phyloP scores from a whole-genome alignment of 1,284 basidiomycete species.

The Vanrija sp. region DNA sequence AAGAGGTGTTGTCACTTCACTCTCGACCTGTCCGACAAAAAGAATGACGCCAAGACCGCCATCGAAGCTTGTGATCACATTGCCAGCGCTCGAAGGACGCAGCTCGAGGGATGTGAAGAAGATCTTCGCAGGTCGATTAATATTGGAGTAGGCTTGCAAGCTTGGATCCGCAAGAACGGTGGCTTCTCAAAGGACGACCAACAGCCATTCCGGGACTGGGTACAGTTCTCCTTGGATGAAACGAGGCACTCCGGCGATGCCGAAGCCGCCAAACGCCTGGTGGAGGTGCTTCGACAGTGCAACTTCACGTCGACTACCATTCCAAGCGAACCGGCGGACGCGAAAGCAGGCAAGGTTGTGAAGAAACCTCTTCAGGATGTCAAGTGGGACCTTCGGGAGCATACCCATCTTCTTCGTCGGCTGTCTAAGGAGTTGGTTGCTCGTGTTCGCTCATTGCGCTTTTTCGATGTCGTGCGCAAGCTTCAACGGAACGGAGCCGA shows the following conservation, averaged over 20 bases:
- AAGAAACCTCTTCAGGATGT: slow-evolving; percentile 51
- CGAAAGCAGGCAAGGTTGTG: slow-evolving; percentile 25
- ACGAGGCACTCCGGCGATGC: slow-evolving; percentile 58
- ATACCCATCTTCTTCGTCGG: slow-evolving; percentile 76
- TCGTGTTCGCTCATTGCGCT: slow-evolving; percentile 79
- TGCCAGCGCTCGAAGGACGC: slow-evolving; percentile 70
- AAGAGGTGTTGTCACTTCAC: slow-evolving; percentile 89
- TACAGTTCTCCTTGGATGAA: slow-evolving; percentile 39
- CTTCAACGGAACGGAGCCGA: slow-evolving; percentile 68
- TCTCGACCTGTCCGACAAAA: slow-evolving; percentile 62
- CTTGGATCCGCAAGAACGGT: slow-evolving; percentile 30
- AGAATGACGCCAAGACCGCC: slow-evolving; percentile 56
- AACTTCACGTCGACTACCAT: slow-evolving; percentile 23
- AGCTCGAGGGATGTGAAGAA: slow-evolving; percentile 71
- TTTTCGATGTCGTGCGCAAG: slow-evolving; percentile 84
- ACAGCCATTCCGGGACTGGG: slow-evolving; percentile 40
- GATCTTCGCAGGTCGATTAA: slow-evolving; percentile 68
- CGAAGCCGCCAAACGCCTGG: slow-evolving; percentile 48
- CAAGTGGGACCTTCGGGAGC: slow-evolving; percentile 78
- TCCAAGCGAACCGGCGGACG: slow-evolving; percentile 43
- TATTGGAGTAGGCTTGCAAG: slow-evolving; percentile 57
- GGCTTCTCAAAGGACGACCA: slow-evolving; percentile 23
- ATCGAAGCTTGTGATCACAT: slow-evolving; percentile 91
- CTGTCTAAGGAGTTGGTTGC: slow-evolving; percentile 82
- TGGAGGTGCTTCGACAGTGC: slow-evolving; percentile 51